Evolutionary conservation across 768 basidiomycete species (phyloP).

Genomic region (Mycena alexandri): DNA sequence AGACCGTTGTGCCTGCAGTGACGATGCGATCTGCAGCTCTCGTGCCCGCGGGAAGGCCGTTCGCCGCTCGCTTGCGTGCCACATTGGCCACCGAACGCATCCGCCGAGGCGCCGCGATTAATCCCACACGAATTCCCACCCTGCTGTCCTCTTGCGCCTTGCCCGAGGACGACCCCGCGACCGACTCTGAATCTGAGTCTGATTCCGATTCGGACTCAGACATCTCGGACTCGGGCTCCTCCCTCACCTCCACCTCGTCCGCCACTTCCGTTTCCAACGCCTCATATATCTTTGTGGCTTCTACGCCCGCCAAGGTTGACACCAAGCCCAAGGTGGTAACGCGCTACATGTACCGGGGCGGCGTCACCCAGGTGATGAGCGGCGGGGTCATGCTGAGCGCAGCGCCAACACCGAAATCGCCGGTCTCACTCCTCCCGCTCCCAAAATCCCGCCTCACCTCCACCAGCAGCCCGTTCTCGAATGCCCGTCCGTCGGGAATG

Average conservation of each 20-base stretch:
- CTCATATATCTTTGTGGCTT: too few species aligned
- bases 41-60: neutral
- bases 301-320: neutral
- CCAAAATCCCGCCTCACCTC: too few species aligned
- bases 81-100: neutral
- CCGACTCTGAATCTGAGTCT: conserved; percentile 5
- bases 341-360: conserved; percentile 25
- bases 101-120: conserved; percentile 15
- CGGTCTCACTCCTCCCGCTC: too few species aligned
- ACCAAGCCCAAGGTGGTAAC: neutral
- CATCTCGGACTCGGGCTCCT: too few species aligned
- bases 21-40: neutral
- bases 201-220: conserved; percentile 7
- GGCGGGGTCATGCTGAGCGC: conserved; percentile 31
- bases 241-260: conserved; percentile 18
- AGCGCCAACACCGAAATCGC: too few species aligned
- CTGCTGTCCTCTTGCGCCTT: conserved; percentile 19
- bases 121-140: conserved; percentile 28
- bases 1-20: too few species aligned
- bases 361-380: conserved; percentile 26
- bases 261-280: neutral
- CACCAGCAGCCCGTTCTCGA: too few species aligned
- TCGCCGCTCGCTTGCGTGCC: neutral
- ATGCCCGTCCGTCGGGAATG: too few species aligned
- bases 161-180: neutral